phyloP scores from a whole-genome alignment of 129 eudicot genomes.

The Flaveria linearis region DNA sequence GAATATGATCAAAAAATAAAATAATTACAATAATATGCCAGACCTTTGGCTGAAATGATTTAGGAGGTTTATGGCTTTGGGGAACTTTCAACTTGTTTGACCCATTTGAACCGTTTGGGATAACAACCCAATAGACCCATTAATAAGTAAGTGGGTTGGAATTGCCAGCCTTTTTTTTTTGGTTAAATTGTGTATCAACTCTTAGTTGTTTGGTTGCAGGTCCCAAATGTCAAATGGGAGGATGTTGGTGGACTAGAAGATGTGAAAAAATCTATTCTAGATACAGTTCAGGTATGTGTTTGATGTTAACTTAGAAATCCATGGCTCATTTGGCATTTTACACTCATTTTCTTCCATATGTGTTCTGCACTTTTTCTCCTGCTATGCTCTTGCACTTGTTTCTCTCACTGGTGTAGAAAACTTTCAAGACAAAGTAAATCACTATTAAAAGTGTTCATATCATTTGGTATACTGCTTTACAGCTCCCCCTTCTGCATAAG shows the following conservation, averaged over 20 bases:
- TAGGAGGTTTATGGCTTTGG: background rate
- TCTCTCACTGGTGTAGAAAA: conserved; percentile 4
- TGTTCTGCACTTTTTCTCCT: background rate
- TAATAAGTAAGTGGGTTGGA: conserved; percentile 6
- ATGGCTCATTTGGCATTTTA: conserved; percentile 4
- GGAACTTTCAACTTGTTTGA: background rate
- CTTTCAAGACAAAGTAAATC: conserved; percentile 10
- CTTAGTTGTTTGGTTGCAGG: conserved; percentile 44
- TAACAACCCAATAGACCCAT: background rate
- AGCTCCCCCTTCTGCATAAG: conserved; percentile 95
- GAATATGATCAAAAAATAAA: background rate
- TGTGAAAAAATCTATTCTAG: conserved; percentile 90
- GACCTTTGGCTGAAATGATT: background rate
- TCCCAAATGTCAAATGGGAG: conserved; percentile 96
- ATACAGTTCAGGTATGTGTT: conserved; percentile 79
- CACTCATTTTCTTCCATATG: background rate
- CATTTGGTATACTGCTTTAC: conserved; percentile 26
- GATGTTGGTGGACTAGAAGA: conserved; percentile 99
- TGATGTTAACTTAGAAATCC: conserved; percentile 8
- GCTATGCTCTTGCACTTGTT: conserved; percentile 18
- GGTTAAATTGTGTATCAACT: conserved; percentile 14
- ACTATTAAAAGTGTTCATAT: conserved; percentile 6
- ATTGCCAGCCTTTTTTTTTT: conserved; percentile 7
- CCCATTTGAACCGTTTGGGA: background rate
- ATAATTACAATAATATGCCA: background rate